These are phyloP conservation scores for Lyophyllum decastes DNA, from an alignment of 768 basidiomycete species.

Conservation along the genomic window DNA sequence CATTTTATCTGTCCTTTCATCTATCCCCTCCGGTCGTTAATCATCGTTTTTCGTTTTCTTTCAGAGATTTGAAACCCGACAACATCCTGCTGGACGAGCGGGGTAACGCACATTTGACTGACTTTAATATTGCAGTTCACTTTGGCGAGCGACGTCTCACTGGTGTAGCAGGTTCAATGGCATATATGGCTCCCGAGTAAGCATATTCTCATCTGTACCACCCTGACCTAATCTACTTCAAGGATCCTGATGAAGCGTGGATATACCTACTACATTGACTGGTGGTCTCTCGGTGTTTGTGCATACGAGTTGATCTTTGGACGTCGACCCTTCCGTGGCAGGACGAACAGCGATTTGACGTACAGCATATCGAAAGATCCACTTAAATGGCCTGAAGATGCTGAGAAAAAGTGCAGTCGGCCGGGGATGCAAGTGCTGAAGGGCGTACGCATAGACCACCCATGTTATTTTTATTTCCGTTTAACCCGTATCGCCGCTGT, in stretches of 20 bases:
- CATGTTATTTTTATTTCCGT: not conserved
- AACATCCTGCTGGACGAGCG: slow-evolving; percentile 95
- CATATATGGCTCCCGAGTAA: slow-evolving; percentile 93
- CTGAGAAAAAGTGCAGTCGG: slow-evolving; percentile 73
- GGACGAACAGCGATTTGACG: slow-evolving; percentile 90
- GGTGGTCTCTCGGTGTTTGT: slow-evolving; percentile 96
- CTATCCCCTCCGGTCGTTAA: slow-evolving; percentile 16
- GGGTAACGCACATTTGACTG: slow-evolving; percentile 95
- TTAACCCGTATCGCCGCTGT: slow-evolving; percentile 8
- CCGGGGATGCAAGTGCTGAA: slow-evolving; percentile 78
- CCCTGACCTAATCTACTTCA: slow-evolving; percentile 6
- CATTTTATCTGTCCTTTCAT: slow-evolving; percentile 20
- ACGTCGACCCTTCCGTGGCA: slow-evolving; percentile 88
- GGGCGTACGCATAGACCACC: slow-evolving; percentile 55
- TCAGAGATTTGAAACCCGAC: slow-evolving; percentile 96
- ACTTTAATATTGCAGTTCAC: slow-evolving; percentile 99
- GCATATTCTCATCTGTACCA: slow-evolving; percentile 19
- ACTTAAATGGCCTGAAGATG: slow-evolving; percentile 90
- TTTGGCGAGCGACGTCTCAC: slow-evolving; percentile 86
- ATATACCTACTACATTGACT: slow-evolving; percentile 93
- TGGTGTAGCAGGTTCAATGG: slow-evolving; percentile 97
- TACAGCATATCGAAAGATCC: slow-evolving; percentile 89
- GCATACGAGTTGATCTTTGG: slow-evolving; percentile 93
- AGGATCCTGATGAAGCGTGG: slow-evolving; percentile 89
- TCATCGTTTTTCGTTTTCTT: slow-evolving; percentile 1